Evolutionary conservation across 1,284 basidiomycete species (phyloP), one percentile per base, ranked within the genome.

Genomic region (Heliocybe sulcata): DNA sequence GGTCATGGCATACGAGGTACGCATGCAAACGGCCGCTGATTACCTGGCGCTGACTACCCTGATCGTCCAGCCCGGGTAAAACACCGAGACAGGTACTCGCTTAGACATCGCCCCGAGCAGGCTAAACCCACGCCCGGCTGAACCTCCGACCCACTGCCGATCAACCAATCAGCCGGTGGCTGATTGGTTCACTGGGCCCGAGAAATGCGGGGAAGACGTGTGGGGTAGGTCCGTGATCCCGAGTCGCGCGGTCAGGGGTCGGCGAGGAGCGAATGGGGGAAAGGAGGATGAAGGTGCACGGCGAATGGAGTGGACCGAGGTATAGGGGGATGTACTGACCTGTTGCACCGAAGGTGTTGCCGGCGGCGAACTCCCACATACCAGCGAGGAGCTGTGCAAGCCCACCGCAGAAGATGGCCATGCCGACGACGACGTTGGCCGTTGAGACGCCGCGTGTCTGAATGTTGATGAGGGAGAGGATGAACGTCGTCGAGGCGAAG

Each of bases 341-440:
- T 35, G 84, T 85, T 1, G 81, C 85, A 58, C 81, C 84, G 55
- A 88, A 87, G 0, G 72, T 72, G 61, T 90, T 87, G 10, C 89
- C 90, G 45, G 80, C 75, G 1, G 88, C 87, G 67, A 92, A 93
- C 68, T 87, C 85, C 85, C 87, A 89, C 84, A 88, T 86, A 45
- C 87, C 85, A 9, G 85, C 85, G 25, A 85, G 64, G 60, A 89
- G 73, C 66, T 90, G 95, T 8, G 81, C 82, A 22, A 95, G 79
- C 58, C 95, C 95, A 56, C 94, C 94, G 58, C 81, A 82, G 67
- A 81, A 88, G 58, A 90, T 68, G 6, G 90, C 90, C 82, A 94
- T 90, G 59, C 90, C 92, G 55, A 94, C 78, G 58, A 95, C 82
- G 54, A 88, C 82, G 64, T 94, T 94, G 29, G 85, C 79, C 1